Percentiles rank a stretch among this genome's conserved stretches.
Conservation (phyloP, 2,329 filamentous ascomycete genomes). For the Didymella sp. region DNA sequence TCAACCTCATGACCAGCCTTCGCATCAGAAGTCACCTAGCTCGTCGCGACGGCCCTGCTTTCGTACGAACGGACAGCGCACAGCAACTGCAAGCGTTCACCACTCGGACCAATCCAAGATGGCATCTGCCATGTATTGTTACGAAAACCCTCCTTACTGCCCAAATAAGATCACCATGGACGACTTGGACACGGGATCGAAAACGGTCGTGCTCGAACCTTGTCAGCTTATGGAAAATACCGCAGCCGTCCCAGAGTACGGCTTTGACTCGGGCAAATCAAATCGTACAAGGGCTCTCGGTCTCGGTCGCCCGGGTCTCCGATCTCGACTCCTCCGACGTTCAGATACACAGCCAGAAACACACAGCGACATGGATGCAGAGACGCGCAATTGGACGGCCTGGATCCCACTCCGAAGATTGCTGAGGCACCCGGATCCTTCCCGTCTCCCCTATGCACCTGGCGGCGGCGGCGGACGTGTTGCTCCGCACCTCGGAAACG, state of each 20-base stretch:
- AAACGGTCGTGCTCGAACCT: slow-evolving; percentile 11
- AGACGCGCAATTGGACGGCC: slow-evolving; percentile 2
- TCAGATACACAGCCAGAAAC: neutral
- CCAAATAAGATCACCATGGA: neutral
- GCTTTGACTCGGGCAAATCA: slow-evolving; percentile 16
- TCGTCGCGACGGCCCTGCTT: slow-evolving; percentile 5
- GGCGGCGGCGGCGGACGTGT: neutral
- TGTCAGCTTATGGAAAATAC: slow-evolving; percentile 11
- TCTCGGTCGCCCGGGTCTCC: slow-evolving; percentile 9
- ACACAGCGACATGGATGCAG: neutral
- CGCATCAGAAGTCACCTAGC: slow-evolving; percentile 8
- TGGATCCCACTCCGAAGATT: neutral
- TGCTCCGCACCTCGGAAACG: slow-evolving; percentile 1
- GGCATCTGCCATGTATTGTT: slow-evolving; percentile 7
- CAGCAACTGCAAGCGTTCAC: slow-evolving; percentile 5
- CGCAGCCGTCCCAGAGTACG: slow-evolving; percentile 5
- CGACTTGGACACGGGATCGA: slow-evolving; percentile 6
- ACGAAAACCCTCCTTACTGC: slow-evolving; percentile 16
- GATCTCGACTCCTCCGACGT: neutral
- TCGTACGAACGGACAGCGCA: slow-evolving; percentile 3
- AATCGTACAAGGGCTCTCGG: slow-evolving; percentile 9
- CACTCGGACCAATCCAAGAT: neutral
- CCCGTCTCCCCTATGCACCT: neutral
- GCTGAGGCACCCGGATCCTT: neutral
- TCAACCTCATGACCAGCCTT: neutral